Base-by-base conservation (phyloP, 768 basidiomycete species). In the Pleurotus tuoliensis region DNA sequence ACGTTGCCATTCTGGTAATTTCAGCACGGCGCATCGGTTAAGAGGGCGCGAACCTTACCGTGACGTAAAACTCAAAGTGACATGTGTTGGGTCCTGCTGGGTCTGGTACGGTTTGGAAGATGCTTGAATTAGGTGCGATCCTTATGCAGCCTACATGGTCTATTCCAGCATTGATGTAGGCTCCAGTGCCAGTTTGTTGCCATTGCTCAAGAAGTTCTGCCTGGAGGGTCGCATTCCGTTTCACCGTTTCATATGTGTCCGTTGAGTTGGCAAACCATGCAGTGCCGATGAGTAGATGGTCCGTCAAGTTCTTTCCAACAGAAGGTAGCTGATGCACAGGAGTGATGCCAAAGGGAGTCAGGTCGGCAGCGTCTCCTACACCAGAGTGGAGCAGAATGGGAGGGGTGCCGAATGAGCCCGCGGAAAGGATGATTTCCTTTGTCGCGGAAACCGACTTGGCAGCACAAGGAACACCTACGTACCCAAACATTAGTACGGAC, bases 371-470 rank as follows among this genome's bases (percentile, higher is more conserved):
- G 38, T 66, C 63, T 7, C 76, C 75, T 20, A 77, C 72, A 38
- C 74, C 74, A 11, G 72, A 75, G 25, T 69, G 67, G 47, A 71
- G 59, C 7, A 76, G 62, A 30, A 76, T 67, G 2, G 71, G 69
- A 1, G 75, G 71, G 2, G 75, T 74, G 34, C 30, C 30, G 13
- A 74, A 59, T 1, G 66, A 57, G 16, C 76, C 76, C 7, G 69
- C 72, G 2, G 73, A 73, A 5, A 77, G 62, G 27, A 77, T 70
- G 38, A 75, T 62, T 53, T 76, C 75, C 40, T 68, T 71, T n/a
- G 50, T 61, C 1, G 73, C 72, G 1, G 39, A 57, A 13, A 71
- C 45, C 22, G 25, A 57, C 1, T 41, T 45, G 3, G 39, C 38
- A 47, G 20, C 22, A 34, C 25, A 9, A 7, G 37, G 38, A 13